Conservation (phyloP, 2,329 filamentous ascomycete species). For the Arthrobotrys iridis region DNA sequence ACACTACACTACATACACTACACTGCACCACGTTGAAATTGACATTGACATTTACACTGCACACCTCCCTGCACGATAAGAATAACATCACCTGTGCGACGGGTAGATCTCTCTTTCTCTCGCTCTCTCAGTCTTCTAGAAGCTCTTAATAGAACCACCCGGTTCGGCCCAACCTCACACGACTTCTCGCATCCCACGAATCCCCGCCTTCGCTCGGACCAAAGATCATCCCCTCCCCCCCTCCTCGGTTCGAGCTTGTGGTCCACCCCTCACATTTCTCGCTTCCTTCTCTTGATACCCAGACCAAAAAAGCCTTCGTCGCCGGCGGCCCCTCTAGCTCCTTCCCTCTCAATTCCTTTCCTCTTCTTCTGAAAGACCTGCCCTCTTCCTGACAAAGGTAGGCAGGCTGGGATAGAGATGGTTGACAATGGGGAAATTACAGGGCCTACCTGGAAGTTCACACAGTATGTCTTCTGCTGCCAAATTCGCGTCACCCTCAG, state of each 20-base stretch:
- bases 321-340: background rate
- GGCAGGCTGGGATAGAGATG: conserved; percentile 68
- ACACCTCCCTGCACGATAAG: background rate
- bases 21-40: no score
- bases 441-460: conserved; percentile 99
- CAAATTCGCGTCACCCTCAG: conserved; percentile 26
- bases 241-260: conserved; percentile 38
- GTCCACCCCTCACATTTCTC: conserved; percentile 50
- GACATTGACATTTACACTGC: no score
- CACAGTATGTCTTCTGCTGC: conserved; percentile 76
- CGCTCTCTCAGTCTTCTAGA: background rate
- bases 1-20: background rate
- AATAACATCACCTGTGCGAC: conserved; percentile 35
- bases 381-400: conserved; percentile 37
- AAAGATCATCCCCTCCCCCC: conserved; percentile 54
- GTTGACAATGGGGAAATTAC: conserved; percentile 87
- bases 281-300: conserved; percentile 26
- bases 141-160: conserved; percentile 1
- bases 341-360: conserved; percentile 37
- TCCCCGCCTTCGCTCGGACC: conserved; percentile 35
- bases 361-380: conserved; percentile 36
- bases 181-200: conserved; percentile 41
- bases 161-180: conserved; percentile 53
- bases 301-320: conserved; percentile 10
- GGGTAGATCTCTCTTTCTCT: conserved; percentile 32